Percentiles rank a stretch among this genome's conserved stretches.
phyloP scores from a whole-genome alignment of 2,329 filamentous ascomycete genomes.

The Microsporum audouinii region DNA sequence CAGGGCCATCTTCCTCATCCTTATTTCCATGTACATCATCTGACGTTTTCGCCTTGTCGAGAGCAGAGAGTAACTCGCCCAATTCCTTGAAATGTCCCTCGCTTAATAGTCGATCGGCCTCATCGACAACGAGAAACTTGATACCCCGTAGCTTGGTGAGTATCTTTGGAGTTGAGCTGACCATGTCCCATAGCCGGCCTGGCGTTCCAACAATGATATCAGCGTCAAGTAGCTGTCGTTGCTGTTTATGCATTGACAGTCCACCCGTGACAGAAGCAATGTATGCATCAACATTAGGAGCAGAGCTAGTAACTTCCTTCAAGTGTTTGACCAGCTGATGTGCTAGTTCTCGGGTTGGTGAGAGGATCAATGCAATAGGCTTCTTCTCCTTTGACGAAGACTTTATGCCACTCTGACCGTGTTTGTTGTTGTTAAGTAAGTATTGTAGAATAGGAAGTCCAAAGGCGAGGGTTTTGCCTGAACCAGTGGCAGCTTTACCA shows the following conservation, averaged over 20 bases:
- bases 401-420: constrained; percentile 5
- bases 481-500: constrained; percentile 91
- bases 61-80: constrained; percentile 68
- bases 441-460: constrained; percentile 83
- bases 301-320: constrained; percentile 56
- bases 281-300: constrained; percentile 48
- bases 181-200: constrained; percentile 85
- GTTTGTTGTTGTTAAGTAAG: constrained; percentile 49
- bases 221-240: constrained; percentile 67
- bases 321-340: constrained; percentile 84
- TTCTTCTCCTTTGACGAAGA: constrained; percentile 27
- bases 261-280: constrained; percentile 88
- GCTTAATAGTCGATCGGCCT: constrained; percentile 82
- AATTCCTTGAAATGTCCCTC: constrained; percentile 94
- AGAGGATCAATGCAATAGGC: constrained; percentile 69
- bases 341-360: constrained; percentile 84
- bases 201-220: constrained; percentile 92
- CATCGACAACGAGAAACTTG: constrained; percentile 78
- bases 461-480: constrained; percentile 92
- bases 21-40: constrained; percentile 30
- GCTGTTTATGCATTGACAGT: constrained; percentile 87
- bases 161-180: constrained; percentile 61
- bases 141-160: constrained; percentile 61
- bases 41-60: constrained; percentile 54
- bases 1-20: constrained; percentile 15